These are phyloP conservation scores for Exsudoporus frostii DNA, from an alignment of 768 basidiomycete species.

Conservation along the genomic window DNA sequence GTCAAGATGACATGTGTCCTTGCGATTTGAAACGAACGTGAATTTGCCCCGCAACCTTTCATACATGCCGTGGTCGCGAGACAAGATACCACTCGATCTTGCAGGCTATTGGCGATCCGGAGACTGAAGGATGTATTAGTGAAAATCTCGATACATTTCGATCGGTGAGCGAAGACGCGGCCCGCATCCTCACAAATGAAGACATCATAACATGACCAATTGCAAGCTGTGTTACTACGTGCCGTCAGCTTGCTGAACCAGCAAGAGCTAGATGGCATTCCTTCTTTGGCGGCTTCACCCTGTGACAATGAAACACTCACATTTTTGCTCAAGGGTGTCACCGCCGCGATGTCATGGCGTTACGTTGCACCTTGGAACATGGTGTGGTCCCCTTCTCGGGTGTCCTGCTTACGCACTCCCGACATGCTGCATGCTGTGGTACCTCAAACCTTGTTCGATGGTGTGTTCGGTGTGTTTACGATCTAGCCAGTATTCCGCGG, in stretches of 20 bases:
- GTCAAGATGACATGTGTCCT: not conserved
- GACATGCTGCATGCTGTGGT: conserved; percentile 9
- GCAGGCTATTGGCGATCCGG: conserved; percentile 11
- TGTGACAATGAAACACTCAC: conserved; percentile 11
- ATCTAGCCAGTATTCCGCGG: conserved; percentile 16
- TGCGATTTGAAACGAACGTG: not conserved
- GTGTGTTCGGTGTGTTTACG: not conserved
- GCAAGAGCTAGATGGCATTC: not conserved
- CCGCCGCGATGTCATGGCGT: conserved; percentile 10
- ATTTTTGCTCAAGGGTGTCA: conserved; percentile 1
- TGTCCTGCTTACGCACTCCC: conserved; percentile 12
- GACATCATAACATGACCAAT: conserved; percentile 8
- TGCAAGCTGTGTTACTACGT: not conserved
- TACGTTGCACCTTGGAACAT: conserved; percentile 9
- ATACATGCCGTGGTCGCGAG: conserved; percentile 12
- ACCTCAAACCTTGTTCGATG: conserved; percentile 12
- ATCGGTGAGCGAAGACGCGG: conserved; percentile 16
- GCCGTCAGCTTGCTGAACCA: not conserved
- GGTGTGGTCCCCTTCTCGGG: conserved; percentile 4
- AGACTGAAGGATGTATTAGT: conserved; percentile 2
- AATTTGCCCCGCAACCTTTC: conserved; percentile 12
- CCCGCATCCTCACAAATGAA: conserved; percentile 17
- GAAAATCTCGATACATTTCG: conserved; percentile 23
- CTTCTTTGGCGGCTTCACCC: conserved; percentile 9
- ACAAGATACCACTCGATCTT: conserved; percentile 6